These are phyloP conservation scores for Diaporthe helianthi DNA, from an alignment of 2,329 filamentous ascomycete genomes.

Conservation along the genomic window DNA sequence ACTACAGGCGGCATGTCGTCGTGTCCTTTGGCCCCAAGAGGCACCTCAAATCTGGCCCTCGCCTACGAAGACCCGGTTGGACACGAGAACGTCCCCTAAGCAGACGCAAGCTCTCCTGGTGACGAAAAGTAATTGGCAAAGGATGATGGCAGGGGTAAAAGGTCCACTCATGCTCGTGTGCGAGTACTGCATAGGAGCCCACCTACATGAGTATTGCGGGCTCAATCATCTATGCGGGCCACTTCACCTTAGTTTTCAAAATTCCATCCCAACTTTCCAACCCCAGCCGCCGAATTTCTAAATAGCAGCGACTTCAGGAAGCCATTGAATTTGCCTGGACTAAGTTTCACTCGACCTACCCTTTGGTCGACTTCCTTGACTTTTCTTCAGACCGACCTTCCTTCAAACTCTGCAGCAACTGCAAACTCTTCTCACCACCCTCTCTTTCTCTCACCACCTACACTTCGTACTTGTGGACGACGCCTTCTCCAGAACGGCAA, in stretches of 20 bases:
- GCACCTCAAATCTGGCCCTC: neutral
- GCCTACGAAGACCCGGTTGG: neutral
- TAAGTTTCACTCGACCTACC: neutral
- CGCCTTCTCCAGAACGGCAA: constrained; percentile 8
- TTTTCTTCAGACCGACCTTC: constrained; percentile 4
- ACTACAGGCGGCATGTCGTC: neutral
- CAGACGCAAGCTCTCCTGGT: neutral
- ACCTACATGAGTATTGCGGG: neutral
- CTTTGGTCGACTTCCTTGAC: neutral
- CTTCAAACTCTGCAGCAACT: neutral
- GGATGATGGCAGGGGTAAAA: neutral
- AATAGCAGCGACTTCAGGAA: constrained; percentile 3
- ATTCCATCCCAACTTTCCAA: neutral
- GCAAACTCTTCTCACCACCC: constrained; percentile 10
- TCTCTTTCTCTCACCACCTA: neutral
- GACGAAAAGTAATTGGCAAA: neutral
- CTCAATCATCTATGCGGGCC: neutral
- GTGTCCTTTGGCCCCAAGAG: no score
- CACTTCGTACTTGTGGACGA: neutral
- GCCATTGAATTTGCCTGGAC: neutral
- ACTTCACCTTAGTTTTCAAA: neutral
- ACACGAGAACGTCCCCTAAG: neutral
- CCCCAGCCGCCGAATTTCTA: neutral
- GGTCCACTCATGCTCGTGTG: neutral
- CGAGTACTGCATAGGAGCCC: neutral